Evolutionary conservation across 2,329 filamentous ascomycete genomes (phyloP), one percentile per base, ranked within the genome.

Genomic region (Bisporella sp.): DNA sequence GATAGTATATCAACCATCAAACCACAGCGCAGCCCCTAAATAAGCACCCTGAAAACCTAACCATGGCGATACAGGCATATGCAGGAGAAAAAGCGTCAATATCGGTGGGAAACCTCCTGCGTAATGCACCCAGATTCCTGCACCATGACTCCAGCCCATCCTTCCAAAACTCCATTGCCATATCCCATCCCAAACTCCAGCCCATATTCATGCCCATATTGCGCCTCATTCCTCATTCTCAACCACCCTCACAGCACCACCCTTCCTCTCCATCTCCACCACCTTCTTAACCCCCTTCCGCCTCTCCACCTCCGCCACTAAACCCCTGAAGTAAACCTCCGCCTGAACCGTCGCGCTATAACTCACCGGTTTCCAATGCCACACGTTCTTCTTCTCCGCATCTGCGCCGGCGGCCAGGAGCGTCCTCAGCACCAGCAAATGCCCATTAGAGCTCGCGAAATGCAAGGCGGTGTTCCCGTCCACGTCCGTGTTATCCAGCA

Each of bases 401-500:
- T 90, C 84, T 0, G 89, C 88, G 8, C 89, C 89, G 1, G 87
- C 87, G 3, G 85, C 82, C 9, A 95, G 74, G 48, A 95, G 72
- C 35, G 89, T 85, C 41, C 89, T 76, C 49, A 95, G 70, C 0
- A 88, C 85, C 48, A 90, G 81, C 43, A 95, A 68, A 59, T 92
- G 86, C 1, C 89, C 89, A 61, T 87, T 87, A 43, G 85, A 85
- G 61, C 83, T 89, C 9, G 90, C 90, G 69, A 93, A 90, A 69
- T 95, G 89, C 41, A 95, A 73, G 0, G 89, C 87, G 2, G 89
- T 95, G 64, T 95, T 93, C n/a, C 89, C 89, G 51, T 85, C 78
- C 1, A 75, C 62, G 62, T 95, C 89, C 4, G 75, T 72, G 31
- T 75, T 71, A 43, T 73, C 73, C 5, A 87, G 48, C 6, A 63